These are phyloP conservation scores for Trametes gibbosa DNA, from an alignment of 768 basidiomycete genomes.

Conservation along the genomic window DNA sequence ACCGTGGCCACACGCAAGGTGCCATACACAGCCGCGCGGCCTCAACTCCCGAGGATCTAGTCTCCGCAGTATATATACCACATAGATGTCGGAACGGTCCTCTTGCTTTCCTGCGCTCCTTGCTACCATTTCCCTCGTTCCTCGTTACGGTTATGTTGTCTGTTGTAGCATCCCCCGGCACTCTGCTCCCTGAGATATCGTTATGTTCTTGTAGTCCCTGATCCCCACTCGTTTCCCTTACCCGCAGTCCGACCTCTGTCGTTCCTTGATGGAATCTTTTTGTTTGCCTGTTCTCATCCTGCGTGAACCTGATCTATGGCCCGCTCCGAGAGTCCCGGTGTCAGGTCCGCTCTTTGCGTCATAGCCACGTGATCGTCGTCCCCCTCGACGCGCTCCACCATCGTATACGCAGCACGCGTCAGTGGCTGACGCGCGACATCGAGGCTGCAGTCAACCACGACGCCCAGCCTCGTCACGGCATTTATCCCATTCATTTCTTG, in stretches of 20 bases:
- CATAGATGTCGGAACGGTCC: not conserved
- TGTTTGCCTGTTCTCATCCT: not conserved
- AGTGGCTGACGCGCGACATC: constrained; percentile 10
- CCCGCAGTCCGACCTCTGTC: not conserved
- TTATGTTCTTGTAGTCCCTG: not conserved
- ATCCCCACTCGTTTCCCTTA: not conserved
- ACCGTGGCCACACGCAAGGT: not conserved
- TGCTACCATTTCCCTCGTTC: not conserved
- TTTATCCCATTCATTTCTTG: not conserved
- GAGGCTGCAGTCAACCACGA: not conserved
- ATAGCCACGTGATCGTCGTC: not conserved
- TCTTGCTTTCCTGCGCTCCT: constrained; percentile 1
- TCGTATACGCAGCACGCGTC: constrained; percentile 7
- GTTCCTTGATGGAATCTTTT: not conserved
- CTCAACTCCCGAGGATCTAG: not conserved
- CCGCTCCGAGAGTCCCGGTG: not conserved
- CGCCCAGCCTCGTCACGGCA: not conserved
- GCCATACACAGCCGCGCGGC: not conserved
- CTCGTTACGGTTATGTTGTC: constrained; percentile 10
- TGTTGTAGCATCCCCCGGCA: constrained; percentile 14
- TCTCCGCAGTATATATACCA: not conserved
- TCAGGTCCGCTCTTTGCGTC: not conserved
- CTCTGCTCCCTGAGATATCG: not conserved
- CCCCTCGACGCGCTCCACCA: constrained; percentile 9
- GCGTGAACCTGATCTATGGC: not conserved